phyloP scores from a whole-genome alignment of 768 basidiomycete species.

The Mycena epipterygia region DNA sequence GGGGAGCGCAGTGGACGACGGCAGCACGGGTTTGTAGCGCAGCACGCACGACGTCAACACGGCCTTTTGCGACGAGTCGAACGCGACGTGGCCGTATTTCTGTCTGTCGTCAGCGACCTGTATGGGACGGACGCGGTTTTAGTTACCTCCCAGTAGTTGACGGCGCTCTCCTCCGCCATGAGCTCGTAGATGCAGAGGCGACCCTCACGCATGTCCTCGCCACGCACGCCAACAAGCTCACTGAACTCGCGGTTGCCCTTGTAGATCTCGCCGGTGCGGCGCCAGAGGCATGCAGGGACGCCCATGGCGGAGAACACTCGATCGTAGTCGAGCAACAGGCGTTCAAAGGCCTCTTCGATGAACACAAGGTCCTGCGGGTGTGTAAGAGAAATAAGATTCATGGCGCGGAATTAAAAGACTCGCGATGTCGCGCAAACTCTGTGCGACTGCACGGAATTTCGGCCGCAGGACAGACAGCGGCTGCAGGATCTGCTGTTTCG shows the following conservation, averaged over 20 bases:
- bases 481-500: constrained; percentile 92
- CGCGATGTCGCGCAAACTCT: constrained; percentile 87
- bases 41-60: constrained; percentile 93
- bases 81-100: constrained; percentile 97
- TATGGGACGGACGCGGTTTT: neutral
- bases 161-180: constrained; percentile 97
- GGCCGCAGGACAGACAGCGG: constrained; percentile 88
- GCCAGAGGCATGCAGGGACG: constrained; percentile 96
- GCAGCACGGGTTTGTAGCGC: constrained; percentile 79
- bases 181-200: constrained; percentile 97
- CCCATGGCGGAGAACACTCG: constrained; percentile 96
- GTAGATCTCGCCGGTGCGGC: constrained; percentile 98
- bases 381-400: constrained; percentile 8
- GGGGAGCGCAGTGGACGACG: constrained; percentile 50
- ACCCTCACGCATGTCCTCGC: constrained; percentile 91
- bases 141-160: constrained; percentile 95
- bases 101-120: constrained; percentile 45
- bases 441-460: constrained; percentile 88
- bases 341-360: constrained; percentile 98
- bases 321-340: constrained; percentile 94
- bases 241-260: constrained; percentile 98
- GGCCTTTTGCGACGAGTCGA: constrained; percentile 92
- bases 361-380: constrained; percentile 86
- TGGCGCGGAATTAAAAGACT: constrained; percentile 38
- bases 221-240: constrained; percentile 89